phyloP scores from a whole-genome alignment of 192 early-diverging fungal genomes.

The Thamnidium elegans region DNA sequence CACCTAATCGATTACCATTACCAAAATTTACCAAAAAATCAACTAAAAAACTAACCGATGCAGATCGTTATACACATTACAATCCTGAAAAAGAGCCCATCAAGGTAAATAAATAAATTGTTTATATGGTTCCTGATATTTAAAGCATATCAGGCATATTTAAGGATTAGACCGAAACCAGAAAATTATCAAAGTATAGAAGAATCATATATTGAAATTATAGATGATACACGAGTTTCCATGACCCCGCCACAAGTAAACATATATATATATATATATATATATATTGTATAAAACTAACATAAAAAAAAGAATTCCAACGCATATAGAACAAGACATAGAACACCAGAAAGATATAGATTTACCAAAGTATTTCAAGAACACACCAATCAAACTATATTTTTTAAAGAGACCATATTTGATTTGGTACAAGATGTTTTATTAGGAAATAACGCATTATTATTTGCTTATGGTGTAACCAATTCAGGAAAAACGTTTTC shows the following conservation, averaged over 20 bases:
- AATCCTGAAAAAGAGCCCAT: constrained; percentile 1
- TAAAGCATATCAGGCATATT: constrained; percentile 24
- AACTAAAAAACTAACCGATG: too few relatives aligned
- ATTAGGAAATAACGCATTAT: constrained; percentile 55
- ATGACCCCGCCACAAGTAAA: constrained; percentile 46
- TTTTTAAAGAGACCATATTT: constrained; percentile 58
- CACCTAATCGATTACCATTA: too few relatives aligned
- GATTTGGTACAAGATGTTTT: constrained; percentile 57
- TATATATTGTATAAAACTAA: background rate
- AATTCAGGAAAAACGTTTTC: constrained; percentile 74
- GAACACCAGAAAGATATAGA: constrained; percentile 41
- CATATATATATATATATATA: too few relatives aligned
- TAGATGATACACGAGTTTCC: constrained; percentile 35
- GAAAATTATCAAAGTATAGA: constrained; percentile 1
- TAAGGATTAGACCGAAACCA: constrained; percentile 30
- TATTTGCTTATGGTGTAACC: constrained; percentile 72
- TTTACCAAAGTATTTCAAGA: constrained; percentile 60
- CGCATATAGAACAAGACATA: constrained; percentile 30
- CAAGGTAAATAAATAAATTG: background rate
- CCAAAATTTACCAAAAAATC: too few relatives aligned
- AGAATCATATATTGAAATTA: constrained; percentile 32
- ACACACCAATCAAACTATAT: constrained; percentile 36
- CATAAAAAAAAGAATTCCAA: constrained; percentile 17
- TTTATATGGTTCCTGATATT: background rate
- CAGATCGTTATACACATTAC: too few relatives aligned